Percentiles rank a stretch among this genome's conserved stretches.
phyloP scores from a whole-genome alignment of 1,284 basidiomycete species.

The Tremellales sp. region DNA sequence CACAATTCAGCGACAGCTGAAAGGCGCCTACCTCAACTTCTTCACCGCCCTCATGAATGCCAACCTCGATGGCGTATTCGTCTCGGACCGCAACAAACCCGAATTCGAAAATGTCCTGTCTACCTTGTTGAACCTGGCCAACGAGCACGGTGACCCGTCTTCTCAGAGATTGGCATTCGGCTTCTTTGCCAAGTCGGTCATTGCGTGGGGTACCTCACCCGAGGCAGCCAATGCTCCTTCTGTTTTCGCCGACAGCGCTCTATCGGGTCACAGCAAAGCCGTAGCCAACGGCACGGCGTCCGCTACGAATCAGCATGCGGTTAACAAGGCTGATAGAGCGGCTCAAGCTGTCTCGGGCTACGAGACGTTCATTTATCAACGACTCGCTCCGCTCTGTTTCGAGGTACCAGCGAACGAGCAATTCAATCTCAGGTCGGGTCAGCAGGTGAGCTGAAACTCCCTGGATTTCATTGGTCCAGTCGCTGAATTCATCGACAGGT shows the following conservation, averaged over 20 bases:
- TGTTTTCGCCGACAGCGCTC: constrained; percentile 39
- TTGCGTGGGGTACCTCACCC: constrained; percentile 69
- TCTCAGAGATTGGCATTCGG: constrained; percentile 77
- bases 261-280: constrained; percentile 44
- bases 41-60: constrained; percentile 77
- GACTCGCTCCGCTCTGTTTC: constrained; percentile 77
- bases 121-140: constrained; percentile 58
- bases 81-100: constrained; percentile 71
- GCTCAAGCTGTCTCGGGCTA: constrained; percentile 75
- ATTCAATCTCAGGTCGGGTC: constrained; percentile 84
- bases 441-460: constrained; percentile 58
- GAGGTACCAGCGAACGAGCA: constrained; percentile 70
- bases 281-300: constrained; percentile 41
- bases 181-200: constrained; percentile 67
- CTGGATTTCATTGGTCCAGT: not conserved
- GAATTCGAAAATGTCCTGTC: constrained; percentile 74
- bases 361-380: constrained; percentile 87
- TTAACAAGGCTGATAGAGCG: constrained; percentile 37
- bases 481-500: constrained; percentile 61
- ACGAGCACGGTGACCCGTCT: constrained; percentile 65
- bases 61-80: constrained; percentile 77
- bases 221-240: constrained; percentile 39
- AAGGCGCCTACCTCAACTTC: constrained; percentile 82
- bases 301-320: constrained; percentile 36
- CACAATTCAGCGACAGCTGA: constrained; percentile 76